A percentile compares a stretch with the other conserved stretches of the same genome.
Conservation (phyloP, 2,329 filamentous ascomycete species). For the Trichophyton simii region DNA sequence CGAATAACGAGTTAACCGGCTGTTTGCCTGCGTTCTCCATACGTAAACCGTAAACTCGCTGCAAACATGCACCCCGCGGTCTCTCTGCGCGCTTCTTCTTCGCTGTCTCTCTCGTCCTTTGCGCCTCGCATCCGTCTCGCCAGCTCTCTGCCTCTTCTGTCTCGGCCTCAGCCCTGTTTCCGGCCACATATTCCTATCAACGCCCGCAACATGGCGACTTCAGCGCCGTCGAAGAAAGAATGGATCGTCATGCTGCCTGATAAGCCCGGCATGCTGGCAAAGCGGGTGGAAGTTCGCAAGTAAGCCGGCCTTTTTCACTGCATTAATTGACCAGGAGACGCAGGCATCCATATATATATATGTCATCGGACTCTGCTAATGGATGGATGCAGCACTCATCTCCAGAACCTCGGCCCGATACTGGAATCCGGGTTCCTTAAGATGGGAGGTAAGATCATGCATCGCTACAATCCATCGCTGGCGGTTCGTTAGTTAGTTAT, state of each 20-base stretch:
- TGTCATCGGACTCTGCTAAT: no score
- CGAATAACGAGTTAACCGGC: no score
- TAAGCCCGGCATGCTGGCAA: constrained; percentile 46
- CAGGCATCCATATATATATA: no score
- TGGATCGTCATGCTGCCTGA: constrained; percentile 61
- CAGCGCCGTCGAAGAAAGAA: constrained; percentile 29
- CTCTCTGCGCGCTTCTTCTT: not conserved
- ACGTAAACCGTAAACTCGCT: not conserved
- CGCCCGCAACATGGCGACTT: constrained; percentile 7
- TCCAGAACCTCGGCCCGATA: constrained; percentile 42
- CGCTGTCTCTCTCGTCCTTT: not conserved
- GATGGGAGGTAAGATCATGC: constrained; percentile 45
- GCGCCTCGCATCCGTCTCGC: not conserved
- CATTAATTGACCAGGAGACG: no score
- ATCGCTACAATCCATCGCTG: no score
- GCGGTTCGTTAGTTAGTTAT: not conserved
- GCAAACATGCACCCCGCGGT: constrained; percentile 5
- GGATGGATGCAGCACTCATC: constrained; percentile 36
- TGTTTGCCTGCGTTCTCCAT: not conserved
- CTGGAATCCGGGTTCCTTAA: constrained; percentile 47
- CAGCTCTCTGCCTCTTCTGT: not conserved
- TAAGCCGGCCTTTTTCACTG: constrained; percentile 14
- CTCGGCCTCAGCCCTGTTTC: not conserved
- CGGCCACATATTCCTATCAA: not conserved
- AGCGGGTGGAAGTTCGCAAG: constrained; percentile 43